Base-by-base conservation (phyloP, 2,329 filamentous ascomycete genomes). In the Rhinocladiella mackenziei region DNA sequence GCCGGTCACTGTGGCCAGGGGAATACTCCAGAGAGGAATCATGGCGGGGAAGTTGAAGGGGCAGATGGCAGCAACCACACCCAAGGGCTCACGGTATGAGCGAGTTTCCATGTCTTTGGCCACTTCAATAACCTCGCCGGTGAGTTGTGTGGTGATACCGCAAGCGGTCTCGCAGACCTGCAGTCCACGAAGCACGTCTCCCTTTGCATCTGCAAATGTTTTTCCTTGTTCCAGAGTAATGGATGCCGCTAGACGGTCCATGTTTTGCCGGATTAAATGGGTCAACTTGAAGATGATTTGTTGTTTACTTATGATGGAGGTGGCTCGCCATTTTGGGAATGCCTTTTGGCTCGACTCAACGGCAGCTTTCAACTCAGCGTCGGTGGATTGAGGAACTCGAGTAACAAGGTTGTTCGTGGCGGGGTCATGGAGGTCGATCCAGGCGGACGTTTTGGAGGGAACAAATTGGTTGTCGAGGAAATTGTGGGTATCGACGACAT, bases 21-120 rank as follows among this genome's bases (percentile, higher is more conserved):
- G 80, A 29, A 83, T 80, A 22, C 71, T 79, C 80, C 80, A 84
- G 7, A 83, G 70, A 8, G 80, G 80, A 63, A 84, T 83, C 80
- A 84, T 84, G 51, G 80, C 80, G 39, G 80, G 80, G 68, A 83
- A 83, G 68, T 83, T 82, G 64, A 82, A 83, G 4, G 78, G 78
- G 66, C 79, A 83, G 56, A 83, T 83, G 48, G 78, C 77, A 22
- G 79, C 78, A 28, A 80, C 76, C 32, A 83, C 74, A 53, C 80
- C 80, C 54, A 83, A 63, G 40, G 80, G 80, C 63, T 83, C 80
- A 37, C 75, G 71, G 65, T 83, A 83, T 52, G 73, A 80, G 50
- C 80, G 68, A 5, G 80, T 83, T 67, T 83, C 80, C 80, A 83
- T 83, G 57, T 83, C 80, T 69, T 83, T 82, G 25, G 75, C 73